These are phyloP conservation scores for Botrytis aclada DNA, from an alignment of 2,329 filamentous ascomycete genomes.

Conservation along the genomic window DNA sequence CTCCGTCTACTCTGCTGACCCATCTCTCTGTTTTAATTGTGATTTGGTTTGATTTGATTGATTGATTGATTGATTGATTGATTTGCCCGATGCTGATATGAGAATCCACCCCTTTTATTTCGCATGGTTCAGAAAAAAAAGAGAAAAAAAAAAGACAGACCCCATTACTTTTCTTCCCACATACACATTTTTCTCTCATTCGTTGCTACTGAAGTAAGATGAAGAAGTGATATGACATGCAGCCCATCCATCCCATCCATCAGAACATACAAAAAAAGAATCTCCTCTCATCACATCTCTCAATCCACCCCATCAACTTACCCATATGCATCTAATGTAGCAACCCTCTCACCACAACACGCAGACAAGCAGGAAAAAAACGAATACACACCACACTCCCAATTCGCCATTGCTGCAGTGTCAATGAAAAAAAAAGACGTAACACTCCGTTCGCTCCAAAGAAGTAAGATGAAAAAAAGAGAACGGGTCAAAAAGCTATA, in stretches of 20 bases:
- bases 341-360: background rate
- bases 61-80: background rate
- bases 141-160: background rate
- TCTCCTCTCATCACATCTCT: background rate
- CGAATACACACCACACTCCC: slow-evolving; percentile 24
- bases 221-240: slow-evolving; percentile 18
- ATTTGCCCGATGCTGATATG: background rate
- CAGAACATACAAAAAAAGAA: slow-evolving; percentile 2
- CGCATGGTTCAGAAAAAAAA: background rate
- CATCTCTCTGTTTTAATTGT: background rate
- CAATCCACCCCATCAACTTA: background rate
- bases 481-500: slow-evolving; percentile 32
- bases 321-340: slow-evolving; percentile 5
- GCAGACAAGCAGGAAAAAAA: slow-evolving; percentile 1
- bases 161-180: slow-evolving; percentile 12
- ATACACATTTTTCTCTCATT: slow-evolving; percentile 31
- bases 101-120: slow-evolving; percentile 2
- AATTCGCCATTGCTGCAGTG: slow-evolving; percentile 34
- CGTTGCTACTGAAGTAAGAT: slow-evolving; percentile 23
- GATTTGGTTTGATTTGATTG: slow-evolving; percentile 7
- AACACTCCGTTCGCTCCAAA: slow-evolving; percentile 11
- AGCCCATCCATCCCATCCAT: slow-evolving; percentile 3
- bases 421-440: slow-evolving; percentile 6
- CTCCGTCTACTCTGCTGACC: background rate
- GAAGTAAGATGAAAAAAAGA: slow-evolving; percentile 19